Evolutionary conservation across 2,329 filamentous ascomycete species (phyloP).

Genomic region (Sarocladiaceae sp.): DNA sequence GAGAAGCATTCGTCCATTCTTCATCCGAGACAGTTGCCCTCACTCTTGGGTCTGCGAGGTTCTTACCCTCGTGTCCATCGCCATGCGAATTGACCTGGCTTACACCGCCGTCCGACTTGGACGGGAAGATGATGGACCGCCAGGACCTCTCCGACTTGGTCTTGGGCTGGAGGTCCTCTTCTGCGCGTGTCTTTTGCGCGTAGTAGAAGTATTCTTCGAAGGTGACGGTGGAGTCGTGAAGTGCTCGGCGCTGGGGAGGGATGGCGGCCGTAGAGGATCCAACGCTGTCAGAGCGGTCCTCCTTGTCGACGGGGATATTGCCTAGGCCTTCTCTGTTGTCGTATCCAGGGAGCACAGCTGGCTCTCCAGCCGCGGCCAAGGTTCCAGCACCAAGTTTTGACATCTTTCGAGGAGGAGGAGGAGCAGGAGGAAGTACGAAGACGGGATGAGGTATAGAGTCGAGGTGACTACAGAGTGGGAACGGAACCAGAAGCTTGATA

Average conservation of each 20-base stretch:
- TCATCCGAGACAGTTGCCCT: conserved; percentile 18
- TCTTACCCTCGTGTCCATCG: conserved; percentile 2
- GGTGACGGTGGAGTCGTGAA: conserved; percentile 17
- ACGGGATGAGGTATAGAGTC: neutral
- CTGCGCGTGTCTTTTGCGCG: conserved; percentile 18
- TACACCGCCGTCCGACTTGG: conserved; percentile 1
- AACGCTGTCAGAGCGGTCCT: conserved; percentile 7
- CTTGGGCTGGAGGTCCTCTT: conserved; percentile 13
- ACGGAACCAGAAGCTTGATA: neutral
- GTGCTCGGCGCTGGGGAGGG: conserved; percentile 12
- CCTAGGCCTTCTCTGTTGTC: conserved; percentile 11
- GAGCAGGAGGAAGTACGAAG: neutral
- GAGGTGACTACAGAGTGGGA: neutral
- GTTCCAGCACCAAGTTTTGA: conserved; percentile 2
- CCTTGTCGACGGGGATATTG: conserved; percentile 12
- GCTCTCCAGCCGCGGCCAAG: neutral
- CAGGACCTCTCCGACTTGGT: conserved; percentile 10
- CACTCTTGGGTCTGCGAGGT: conserved; percentile 5
- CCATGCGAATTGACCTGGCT: neutral
- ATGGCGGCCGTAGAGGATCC: neutral
- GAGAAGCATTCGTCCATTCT: conserved; percentile 41
- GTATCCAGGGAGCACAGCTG: neutral
- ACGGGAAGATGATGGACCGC: conserved; percentile 4
- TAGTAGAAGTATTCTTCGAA: conserved; percentile 23
- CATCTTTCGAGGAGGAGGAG: neutral